Evolutionary conservation across 345 rosid genomes (phyloP).

Genomic region (Eutrema heterophyllum): DNA sequence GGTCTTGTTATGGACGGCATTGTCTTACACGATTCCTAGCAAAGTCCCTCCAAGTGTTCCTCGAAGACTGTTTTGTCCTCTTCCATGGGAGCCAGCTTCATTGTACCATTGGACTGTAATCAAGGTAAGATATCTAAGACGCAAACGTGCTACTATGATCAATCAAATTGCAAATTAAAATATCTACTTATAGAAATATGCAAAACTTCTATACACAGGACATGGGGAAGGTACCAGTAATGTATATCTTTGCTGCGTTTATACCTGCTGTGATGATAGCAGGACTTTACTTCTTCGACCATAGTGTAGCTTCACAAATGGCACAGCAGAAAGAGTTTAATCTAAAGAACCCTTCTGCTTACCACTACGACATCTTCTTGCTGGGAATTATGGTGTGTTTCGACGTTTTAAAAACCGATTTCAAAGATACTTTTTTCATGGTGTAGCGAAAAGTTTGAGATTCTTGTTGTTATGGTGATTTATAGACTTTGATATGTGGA

Average conservation of each 20-base stretch:
- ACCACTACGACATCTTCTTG: constrained; percentile 73
- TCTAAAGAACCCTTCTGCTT: constrained; percentile 73
- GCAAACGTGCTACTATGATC: background rate
- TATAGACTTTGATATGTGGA: constrained; percentile 77
- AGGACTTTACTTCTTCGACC: constrained; percentile 86
- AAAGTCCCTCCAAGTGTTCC: constrained; percentile 56
- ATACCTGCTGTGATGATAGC: constrained; percentile 88
- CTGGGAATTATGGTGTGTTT: constrained; percentile 57
- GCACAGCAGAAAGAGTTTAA: constrained; percentile 84
- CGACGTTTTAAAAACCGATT: background rate
- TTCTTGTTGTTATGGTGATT: constrained; percentile 16
- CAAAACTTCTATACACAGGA: constrained; percentile 43
- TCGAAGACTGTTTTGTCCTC: constrained; percentile 64
- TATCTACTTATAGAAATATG: background rate
- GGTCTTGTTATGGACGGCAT: constrained; percentile 62
- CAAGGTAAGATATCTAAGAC: constrained; percentile 38
- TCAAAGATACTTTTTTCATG: background rate
- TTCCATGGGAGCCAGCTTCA: constrained; percentile 76
- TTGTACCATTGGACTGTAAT: constrained; percentile 79
- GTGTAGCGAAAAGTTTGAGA: background rate
- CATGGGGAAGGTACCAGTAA: constrained; percentile 66
- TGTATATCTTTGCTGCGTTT: constrained; percentile 62
- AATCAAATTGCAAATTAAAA: background rate
- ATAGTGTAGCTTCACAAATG: constrained; percentile 85
- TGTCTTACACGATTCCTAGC: constrained; percentile 52